Evolutionary conservation across 139 green algal species (phyloP).

Genomic region (Axilococcus clingmanii): DNA sequence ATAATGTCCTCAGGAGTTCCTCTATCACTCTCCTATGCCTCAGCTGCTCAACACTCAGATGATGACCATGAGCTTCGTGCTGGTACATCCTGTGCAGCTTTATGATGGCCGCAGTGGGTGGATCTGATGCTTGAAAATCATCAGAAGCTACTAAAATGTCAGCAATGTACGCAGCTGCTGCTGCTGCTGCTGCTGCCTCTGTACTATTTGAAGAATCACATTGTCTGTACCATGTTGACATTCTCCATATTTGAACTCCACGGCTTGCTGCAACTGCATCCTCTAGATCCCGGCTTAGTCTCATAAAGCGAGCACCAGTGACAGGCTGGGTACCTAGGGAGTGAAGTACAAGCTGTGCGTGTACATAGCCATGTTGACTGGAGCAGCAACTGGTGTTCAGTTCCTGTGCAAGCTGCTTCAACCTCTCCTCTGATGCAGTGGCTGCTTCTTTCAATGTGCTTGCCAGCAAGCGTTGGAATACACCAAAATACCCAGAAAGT

Average conservation of each 20-base stretch:
- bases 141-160: constrained; percentile 11
- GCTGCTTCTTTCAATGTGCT: constrained; percentile 16
- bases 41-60: constrained; percentile 12
- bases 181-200: constrained; percentile 1
- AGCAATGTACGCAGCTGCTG: constrained; percentile 5
- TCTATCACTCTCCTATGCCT: constrained; percentile 30
- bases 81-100: constrained; percentile 26
- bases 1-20: constrained; percentile 21
- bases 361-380: constrained; percentile 58
- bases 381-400: constrained; percentile 16
- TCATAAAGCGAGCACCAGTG: constrained; percentile 30
- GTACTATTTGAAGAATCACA: background rate
- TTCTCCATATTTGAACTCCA: constrained; percentile 31
- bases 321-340: background rate
- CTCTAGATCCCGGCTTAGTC: constrained; percentile 45
- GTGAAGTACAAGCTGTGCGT: constrained; percentile 42
- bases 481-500: constrained; percentile 63
- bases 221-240: constrained; percentile 14
- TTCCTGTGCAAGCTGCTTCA: constrained; percentile 26
- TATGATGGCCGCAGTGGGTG: constrained; percentile 11
- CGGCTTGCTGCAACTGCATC: constrained; percentile 12
- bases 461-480: constrained; percentile 48
- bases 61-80: background rate
- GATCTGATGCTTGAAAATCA: constrained; percentile 5
- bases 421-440: background rate